phyloP scores from a whole-genome alignment of 805 yeast species.

The Yamadazyma insecticola region DNA sequence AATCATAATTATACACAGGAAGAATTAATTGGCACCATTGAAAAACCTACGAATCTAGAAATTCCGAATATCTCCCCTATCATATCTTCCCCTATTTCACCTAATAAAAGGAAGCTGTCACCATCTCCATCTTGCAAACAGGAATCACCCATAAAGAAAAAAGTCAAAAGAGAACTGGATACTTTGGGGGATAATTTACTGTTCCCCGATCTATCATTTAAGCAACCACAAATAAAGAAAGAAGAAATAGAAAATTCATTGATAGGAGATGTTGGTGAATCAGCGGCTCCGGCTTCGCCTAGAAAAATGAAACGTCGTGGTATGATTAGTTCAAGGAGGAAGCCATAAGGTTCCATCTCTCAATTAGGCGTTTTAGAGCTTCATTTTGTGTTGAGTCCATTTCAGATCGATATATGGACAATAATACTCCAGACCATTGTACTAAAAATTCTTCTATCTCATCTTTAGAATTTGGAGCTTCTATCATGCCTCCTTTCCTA shows the following conservation, averaged over 20 bases:
- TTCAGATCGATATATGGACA: conserved; percentile 34
- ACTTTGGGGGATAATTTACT: too few species aligned
- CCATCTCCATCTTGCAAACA: too few species aligned
- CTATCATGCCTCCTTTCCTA: not conserved
- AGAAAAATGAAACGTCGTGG: conserved; percentile 1
- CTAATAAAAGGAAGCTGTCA: too few species aligned
- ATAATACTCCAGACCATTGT: conserved; percentile 50
- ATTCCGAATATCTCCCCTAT: too few species aligned
- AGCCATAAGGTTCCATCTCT: conserved; percentile 27
- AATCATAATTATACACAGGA: too few species aligned
- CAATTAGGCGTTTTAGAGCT: conserved; percentile 24
- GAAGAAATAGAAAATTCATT: too few species aligned
- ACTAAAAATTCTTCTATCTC: conserved; percentile 19
- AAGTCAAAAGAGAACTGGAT: not conserved
- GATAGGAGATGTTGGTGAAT: too few species aligned
- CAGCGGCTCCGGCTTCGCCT: not conserved
- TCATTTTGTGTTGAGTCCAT: conserved; percentile 21
- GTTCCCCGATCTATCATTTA: too few species aligned
- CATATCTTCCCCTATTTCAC: too few species aligned
- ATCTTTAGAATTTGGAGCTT: conserved; percentile 21
- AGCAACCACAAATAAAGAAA: too few species aligned
- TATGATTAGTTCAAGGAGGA: conserved; percentile 3
- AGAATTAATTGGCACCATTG: too few species aligned
- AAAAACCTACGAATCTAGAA: too few species aligned
- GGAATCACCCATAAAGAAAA: not conserved